Base-by-base conservation (phyloP, 139 green algal genomes). In the Micractinium conductrix region DNA sequence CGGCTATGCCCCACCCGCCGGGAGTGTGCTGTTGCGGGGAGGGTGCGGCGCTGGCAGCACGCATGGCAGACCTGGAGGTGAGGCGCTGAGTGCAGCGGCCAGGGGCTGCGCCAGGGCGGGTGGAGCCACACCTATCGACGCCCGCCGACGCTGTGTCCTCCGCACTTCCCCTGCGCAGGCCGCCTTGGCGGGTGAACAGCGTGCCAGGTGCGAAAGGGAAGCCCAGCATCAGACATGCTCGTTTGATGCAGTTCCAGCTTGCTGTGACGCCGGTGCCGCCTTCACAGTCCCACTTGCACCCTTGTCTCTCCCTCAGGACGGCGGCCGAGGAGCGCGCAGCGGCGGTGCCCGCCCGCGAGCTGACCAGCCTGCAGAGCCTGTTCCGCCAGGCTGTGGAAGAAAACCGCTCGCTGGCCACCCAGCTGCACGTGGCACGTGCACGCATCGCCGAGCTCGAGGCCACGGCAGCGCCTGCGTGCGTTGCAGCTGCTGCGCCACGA, bases 301-400 rank as follows among this genome's bases (percentile, higher is more conserved):
- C 19, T 16, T 37, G 21, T 35, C 60, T 38, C 9, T 10, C 62
- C 6, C 71, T 60, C 72, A 79, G 72, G 72, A 43, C 62, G 43
- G 72, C 72, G 10, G 72, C 72, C 7, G 72, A 79, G 44, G 43
- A 58, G 72, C 43, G 44, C 8, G 30, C 44, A 1, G 72, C 43
- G 16, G 72, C 72, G 30, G 30, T 79, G 72, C 24, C 19, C 10
- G 44, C 72, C 44, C 72, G 72, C 1, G 72, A 79, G 72, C 72
- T 63, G 12, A 26, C 19, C 14, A 48, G 50, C 1, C 50, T 80
- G 74, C 74, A 68, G 21, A 80, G 74, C 74, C 48, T 80, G 74
- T 68, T 80, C 74, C 35, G 37, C 33, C 48, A 67, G 17, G 74
- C 74, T 19, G 40, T 80, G 12, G 74, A 80, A 22, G 74, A 80